A percentile compares a stretch with the other conserved stretches of the same genome.
Evolutionary conservation across 2,329 filamentous ascomycete genomes (phyloP).

Genomic region (Hirsutella thompsonii): DNA sequence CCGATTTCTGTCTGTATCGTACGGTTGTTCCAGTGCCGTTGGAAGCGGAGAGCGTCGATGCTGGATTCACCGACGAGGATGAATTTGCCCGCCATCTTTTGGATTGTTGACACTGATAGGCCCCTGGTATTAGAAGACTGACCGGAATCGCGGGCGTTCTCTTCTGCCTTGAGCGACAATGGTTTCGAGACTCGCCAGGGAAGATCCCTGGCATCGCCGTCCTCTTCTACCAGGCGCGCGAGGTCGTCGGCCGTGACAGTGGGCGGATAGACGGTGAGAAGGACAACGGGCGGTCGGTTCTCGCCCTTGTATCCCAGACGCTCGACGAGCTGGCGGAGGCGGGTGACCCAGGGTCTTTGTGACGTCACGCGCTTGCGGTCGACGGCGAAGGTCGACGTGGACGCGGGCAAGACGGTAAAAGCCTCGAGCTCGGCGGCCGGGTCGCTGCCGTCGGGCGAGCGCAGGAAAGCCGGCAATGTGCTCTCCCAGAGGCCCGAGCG

Average conservation of each 20-base stretch:
- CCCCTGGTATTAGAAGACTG: neutral
- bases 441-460: conserved; percentile 3
- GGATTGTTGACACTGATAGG: conserved; percentile 8
- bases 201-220: conserved; percentile 23
- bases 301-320: conserved; percentile 10
- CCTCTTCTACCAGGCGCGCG: conserved; percentile 23
- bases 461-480: conserved; percentile 14
- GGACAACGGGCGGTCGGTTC: conserved; percentile 14
- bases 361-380: conserved; percentile 9
- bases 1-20: conserved; percentile 10
- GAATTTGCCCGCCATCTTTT: conserved; percentile 13
- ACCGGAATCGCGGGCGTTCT: neutral
- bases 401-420: conserved; percentile 17
- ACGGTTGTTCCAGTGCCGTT: conserved; percentile 27
- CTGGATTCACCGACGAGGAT: conserved; percentile 18
- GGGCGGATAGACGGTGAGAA: conserved; percentile 17
- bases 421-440: conserved; percentile 12
- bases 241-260: conserved; percentile 19
- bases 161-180: conserved; percentile 7
- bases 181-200: conserved; percentile 11
- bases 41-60: conserved; percentile 23
- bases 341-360: conserved; percentile 13
- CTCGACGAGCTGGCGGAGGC: conserved; percentile 11
- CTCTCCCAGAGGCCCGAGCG: conserved; percentile 16
- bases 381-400: conserved; percentile 7